Percentiles rank a stretch among this genome's conserved stretches.
Conservation (phyloP, 805 yeast genomes). For the baker's yeast (Saccharomyces cerevisiae) region DNA sequence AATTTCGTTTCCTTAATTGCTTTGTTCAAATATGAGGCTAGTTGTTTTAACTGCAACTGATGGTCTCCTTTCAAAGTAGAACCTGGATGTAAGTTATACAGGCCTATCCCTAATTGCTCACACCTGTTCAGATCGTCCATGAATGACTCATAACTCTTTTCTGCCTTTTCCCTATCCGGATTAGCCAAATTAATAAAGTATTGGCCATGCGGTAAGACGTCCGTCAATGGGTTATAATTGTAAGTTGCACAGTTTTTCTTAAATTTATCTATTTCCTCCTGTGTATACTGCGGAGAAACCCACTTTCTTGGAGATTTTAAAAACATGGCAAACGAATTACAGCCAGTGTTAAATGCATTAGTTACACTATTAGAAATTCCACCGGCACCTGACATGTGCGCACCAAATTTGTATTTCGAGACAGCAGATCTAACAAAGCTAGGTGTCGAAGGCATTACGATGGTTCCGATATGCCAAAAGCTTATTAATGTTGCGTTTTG, state of each 20-base stretch:
- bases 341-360: slow-evolving; percentile 47
- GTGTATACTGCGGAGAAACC: slow-evolving; percentile 71
- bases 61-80: slow-evolving; percentile 72
- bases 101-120: slow-evolving; percentile 74
- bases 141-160: slow-evolving; percentile 67
- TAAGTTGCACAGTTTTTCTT: slow-evolving; percentile 49
- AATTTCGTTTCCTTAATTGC: slow-evolving; percentile 67
- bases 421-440: slow-evolving; percentile 38
- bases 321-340: slow-evolving; percentile 81
- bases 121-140: slow-evolving; percentile 83
- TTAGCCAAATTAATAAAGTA: slow-evolving; percentile 89
- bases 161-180: slow-evolving; percentile 74
- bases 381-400: slow-evolving; percentile 79
- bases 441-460: slow-evolving; percentile 1
- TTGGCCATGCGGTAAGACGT: slow-evolving; percentile 89
- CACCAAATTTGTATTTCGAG: slow-evolving; percentile 62
- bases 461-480: not conserved
- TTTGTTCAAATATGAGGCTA: slow-evolving; percentile 72
- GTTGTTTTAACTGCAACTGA: slow-evolving; percentile 48
- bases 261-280: slow-evolving; percentile 62
- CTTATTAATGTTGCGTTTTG: not conserved
- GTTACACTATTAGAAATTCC: slow-evolving; percentile 65
- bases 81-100: slow-evolving; percentile 91
- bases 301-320: slow-evolving; percentile 85
- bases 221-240: slow-evolving; percentile 66